Base-by-base conservation (phyloP, 805 yeast species). In the Danielia reshetovae region DNA sequence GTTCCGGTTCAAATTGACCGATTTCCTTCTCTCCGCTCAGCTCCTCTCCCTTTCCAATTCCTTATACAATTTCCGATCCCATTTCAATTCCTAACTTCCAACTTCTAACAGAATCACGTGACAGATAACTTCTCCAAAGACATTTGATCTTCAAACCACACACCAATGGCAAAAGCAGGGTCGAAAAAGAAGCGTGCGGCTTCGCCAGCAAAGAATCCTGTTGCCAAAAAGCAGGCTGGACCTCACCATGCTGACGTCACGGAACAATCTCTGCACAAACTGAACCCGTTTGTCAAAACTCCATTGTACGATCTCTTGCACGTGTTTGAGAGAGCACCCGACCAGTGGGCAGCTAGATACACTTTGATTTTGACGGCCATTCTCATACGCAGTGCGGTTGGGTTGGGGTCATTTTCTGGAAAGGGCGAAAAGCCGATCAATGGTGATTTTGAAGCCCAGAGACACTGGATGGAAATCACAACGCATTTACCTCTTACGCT, bases 381-480 rank as follows among this genome's bases (percentile, higher is more conserved):
- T 4, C 75, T 90, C 8, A 71, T 88, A 2, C 70, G 95, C 43
- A 73, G 85, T 34, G 95, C 95, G 1, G 81, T 90, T 15, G 96
- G 96, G 0, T 65, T 89, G 24, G 98, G 97, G 1, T 73, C 87
- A 4, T 89, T 77, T 53, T 86, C 95, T 15, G 98, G 98, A 0
- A 55, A 59, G 41, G 61, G 62, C 7, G 63, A 69, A 2, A 78
- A 84, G 7, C 97, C 97, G 4, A 76, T 86, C 76, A 79, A 68
- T 65, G 98, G 98, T 5, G 98, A 93, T 55, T 90, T 93, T 52
- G 98, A 93, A 58, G 97, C 97, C 0, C 98, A 93, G 58, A 74
- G 98, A 46, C 98, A 90, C 58, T 93, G 98, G 98, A 72, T 93
- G 75, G 98, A 93, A 56, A 68, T 90, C 34, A 90, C 97, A 0